Evolutionary conservation across 2,329 filamentous ascomycete species (phyloP).

Genomic region (Microcyclosporella mali): DNA sequence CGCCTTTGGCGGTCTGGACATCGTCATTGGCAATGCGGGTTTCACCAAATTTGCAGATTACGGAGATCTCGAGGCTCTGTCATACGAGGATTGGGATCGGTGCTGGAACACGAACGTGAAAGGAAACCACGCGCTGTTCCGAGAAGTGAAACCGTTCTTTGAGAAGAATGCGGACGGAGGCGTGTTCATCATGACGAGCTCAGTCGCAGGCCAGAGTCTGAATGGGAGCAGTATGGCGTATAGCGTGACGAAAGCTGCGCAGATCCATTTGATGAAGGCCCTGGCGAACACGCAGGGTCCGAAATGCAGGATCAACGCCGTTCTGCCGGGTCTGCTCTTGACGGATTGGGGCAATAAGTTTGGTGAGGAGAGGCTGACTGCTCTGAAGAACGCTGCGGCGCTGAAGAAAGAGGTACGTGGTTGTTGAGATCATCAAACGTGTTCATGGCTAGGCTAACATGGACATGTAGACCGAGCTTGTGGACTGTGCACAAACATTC

Average conservation of each 20-base stretch:
- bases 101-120: slow-evolving; percentile 60
- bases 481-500: slow-evolving; percentile 52
- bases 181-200: slow-evolving; percentile 57
- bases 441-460: too few relatives aligned
- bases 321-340: slow-evolving; percentile 58
- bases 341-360: slow-evolving; percentile 56
- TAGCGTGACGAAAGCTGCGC: slow-evolving; percentile 69
- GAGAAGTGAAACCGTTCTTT: slow-evolving; percentile 50
- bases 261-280: slow-evolving; percentile 60
- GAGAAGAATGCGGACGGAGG: slow-evolving; percentile 58
- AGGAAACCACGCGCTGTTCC: slow-evolving; percentile 25
- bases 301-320: slow-evolving; percentile 59
- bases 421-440: not conserved
- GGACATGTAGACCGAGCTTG: slow-evolving; percentile 39
- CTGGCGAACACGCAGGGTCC: slow-evolving; percentile 56
- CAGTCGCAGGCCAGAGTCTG: slow-evolving; percentile 50
- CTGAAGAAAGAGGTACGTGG: slow-evolving; percentile 52
- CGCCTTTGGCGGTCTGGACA: slow-evolving; percentile 64
- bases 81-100: slow-evolving; percentile 59
- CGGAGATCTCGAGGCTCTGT: slow-evolving; percentile 52
- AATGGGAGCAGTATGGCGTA: slow-evolving; percentile 62
- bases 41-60: slow-evolving; percentile 58
- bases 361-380: slow-evolving; percentile 51
- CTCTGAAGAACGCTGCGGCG: slow-evolving; percentile 49
- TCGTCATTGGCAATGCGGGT: slow-evolving; percentile 70